A percentile compares a stretch with the other conserved stretches of the same genome.
These are phyloP conservation scores for Sistotremastrum niveocremeum DNA, from an alignment of 768 basidiomycete species.

Conservation along the genomic window DNA sequence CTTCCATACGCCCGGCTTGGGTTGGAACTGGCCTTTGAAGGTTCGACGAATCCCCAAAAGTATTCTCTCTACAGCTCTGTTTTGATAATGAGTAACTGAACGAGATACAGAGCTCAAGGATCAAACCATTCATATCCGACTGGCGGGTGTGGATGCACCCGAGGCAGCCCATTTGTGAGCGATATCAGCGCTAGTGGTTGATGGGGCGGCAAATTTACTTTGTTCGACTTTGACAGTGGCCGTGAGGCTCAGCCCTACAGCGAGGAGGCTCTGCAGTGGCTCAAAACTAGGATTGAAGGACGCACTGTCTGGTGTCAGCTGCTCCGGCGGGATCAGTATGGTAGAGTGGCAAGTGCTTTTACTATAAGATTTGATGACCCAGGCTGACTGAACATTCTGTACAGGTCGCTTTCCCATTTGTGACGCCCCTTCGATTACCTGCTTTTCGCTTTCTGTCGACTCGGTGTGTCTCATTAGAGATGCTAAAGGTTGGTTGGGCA, in stretches of 20 bases:
- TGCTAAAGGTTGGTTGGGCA: slow-evolving; percentile 70
- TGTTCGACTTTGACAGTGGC: slow-evolving; percentile 43
- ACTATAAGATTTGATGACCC: neutral
- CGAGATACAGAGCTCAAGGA: slow-evolving; percentile 47
- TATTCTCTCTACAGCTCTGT: neutral
- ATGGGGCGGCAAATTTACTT: neutral
- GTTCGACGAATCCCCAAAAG: slow-evolving; percentile 44
- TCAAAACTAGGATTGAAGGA: slow-evolving; percentile 41
- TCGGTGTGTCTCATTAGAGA: slow-evolving; percentile 46
- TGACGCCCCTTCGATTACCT: slow-evolving; percentile 37
- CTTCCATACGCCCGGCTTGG: slow-evolving; percentile 72
- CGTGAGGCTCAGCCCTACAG: slow-evolving; percentile 62
- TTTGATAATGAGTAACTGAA: neutral
- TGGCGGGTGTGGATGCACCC: slow-evolving; percentile 88
- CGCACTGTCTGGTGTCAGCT: slow-evolving; percentile 60
- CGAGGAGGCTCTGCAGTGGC: slow-evolving; percentile 63
- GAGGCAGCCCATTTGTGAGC: slow-evolving; percentile 36
- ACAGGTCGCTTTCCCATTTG: slow-evolving; percentile 52
- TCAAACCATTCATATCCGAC: slow-evolving; percentile 74
- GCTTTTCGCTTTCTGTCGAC: slow-evolving; percentile 35
- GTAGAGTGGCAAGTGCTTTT: slow-evolving; percentile 48
- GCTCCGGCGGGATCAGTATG: slow-evolving; percentile 69
- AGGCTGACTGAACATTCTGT: neutral
- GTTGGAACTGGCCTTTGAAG: slow-evolving; percentile 63
- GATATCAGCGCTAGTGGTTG: too few species aligned